Evolutionary conservation across 176 grass and related monocot species (phyloP).

Genomic region (Dactylis glomerata): DNA sequence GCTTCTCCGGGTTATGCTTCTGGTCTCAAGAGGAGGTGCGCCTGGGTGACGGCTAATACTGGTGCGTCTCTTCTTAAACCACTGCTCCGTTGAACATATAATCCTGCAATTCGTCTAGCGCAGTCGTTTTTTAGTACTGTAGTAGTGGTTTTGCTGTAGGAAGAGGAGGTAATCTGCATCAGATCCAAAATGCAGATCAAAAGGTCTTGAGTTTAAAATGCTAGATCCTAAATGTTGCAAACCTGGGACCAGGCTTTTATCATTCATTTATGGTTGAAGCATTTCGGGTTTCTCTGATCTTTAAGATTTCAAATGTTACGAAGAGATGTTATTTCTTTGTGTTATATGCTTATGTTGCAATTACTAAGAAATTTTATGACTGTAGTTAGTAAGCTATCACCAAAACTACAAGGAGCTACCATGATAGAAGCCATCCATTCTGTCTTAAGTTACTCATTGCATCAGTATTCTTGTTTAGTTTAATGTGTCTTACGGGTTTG

Average conservation of each 20-base stretch:
- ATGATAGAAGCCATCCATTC: background rate
- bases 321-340: constrained; percentile 11
- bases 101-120: background rate
- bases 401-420: background rate
- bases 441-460: background rate
- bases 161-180: background rate
- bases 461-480: background rate
- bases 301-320: background rate
- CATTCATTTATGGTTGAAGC: background rate
- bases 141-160: background rate
- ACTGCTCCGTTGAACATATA: background rate
- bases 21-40: constrained; percentile 67
- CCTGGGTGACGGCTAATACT: constrained; percentile 87
- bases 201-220: background rate
- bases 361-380: background rate
- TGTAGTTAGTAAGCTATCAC: background rate
- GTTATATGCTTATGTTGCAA: background rate
- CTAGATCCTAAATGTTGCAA: background rate
- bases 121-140: background rate
- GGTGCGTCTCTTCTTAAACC: constrained; percentile 42
- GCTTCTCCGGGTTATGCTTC: constrained; percentile 30
- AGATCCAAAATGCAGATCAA: background rate
- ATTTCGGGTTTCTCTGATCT: background rate
- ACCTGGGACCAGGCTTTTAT: background rate
- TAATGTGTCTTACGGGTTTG: background rate